phyloP scores from a whole-genome alignment of 164 flowering plant genomes.

The Hamamelis virginiana region DNA sequence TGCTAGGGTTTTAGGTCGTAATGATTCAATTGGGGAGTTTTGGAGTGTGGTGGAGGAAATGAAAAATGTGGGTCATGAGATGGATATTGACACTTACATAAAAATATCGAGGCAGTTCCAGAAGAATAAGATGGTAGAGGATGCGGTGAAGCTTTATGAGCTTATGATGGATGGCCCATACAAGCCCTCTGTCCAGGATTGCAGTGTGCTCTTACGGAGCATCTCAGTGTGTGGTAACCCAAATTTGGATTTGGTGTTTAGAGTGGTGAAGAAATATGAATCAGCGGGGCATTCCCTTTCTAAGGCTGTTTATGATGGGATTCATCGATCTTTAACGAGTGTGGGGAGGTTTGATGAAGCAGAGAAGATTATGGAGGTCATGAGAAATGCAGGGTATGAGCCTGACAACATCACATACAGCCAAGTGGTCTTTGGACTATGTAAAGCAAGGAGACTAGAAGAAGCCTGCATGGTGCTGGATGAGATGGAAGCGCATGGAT shows the following conservation, averaged over 20 bases:
- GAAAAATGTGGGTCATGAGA: slow-evolving; percentile 61
- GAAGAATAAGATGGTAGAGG: slow-evolving; percentile 65
- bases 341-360: slow-evolving; percentile 81
- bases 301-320: slow-evolving; percentile 72
- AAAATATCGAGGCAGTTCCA: slow-evolving; percentile 71
- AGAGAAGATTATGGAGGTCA: slow-evolving; percentile 49
- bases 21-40: slow-evolving; percentile 61
- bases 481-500: slow-evolving; percentile 73
- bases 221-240: slow-evolving; percentile 36
- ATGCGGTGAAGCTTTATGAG: slow-evolving; percentile 83
- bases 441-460: slow-evolving; percentile 62
- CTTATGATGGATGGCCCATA: slow-evolving; percentile 88
- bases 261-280: slow-evolving; percentile 68
- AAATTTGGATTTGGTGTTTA: slow-evolving; percentile 56
- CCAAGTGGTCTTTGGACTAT: slow-evolving; percentile 77
- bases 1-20: slow-evolving; percentile 57
- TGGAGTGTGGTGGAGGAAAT: slow-evolving; percentile 71
- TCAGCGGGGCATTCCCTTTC: slow-evolving; percentile 51
- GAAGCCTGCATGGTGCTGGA: slow-evolving; percentile 69
- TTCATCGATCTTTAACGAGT: slow-evolving; percentile 71
- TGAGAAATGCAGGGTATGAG: slow-evolving; percentile 68
- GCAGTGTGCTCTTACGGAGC: slow-evolving; percentile 48
- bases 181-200: slow-evolving; percentile 61
- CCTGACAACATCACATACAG: slow-evolving; percentile 88
- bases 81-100: slow-evolving; percentile 79